These are phyloP conservation scores for Symbiodinium pilosum DNA, from an alignment of 73 alveolate genomes.

Conservation along the genomic window DNA sequence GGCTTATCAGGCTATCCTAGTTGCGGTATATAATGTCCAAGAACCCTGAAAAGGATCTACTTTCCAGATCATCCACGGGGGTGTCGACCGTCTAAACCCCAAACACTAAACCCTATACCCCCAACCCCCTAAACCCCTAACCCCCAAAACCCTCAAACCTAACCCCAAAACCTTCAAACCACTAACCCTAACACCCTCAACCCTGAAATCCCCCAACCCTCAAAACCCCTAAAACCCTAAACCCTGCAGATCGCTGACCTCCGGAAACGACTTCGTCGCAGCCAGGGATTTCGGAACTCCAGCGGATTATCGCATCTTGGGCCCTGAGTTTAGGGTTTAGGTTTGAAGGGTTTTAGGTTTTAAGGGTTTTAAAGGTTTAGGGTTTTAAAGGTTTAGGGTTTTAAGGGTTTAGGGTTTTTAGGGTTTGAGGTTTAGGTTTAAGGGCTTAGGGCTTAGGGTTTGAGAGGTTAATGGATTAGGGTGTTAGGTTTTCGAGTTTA, in stretches of 20 bases:
- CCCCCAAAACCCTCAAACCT: too few relatives aligned
- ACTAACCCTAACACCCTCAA: too few relatives aligned
- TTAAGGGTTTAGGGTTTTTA: neutral
- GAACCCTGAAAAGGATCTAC: too few relatives aligned
- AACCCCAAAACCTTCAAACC: too few relatives aligned
- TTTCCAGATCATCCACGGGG: too few relatives aligned
- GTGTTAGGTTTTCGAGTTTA: too few relatives aligned
- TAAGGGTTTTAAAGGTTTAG: neutral
- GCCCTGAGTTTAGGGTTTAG: neutral
- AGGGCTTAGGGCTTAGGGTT: neutral
- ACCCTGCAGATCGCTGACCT: neutral
- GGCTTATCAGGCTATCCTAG: too few relatives aligned
- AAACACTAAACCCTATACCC: too few relatives aligned
- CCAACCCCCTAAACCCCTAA: too few relatives aligned
- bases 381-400: neutral
- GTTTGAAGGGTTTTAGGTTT: neutral
- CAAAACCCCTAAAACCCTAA: neutral
- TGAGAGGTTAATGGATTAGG: too few relatives aligned
- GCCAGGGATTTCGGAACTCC: neutral
- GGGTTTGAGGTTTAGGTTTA: neutral
- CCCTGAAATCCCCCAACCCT: neutral
- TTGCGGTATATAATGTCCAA: too few relatives aligned
- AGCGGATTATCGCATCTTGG: neutral
- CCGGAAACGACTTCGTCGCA: neutral
- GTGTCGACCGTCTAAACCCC: too few relatives aligned